Evolutionary conservation across 352 stramenopile genomes (phyloP), one percentile per base, ranked within the genome.

Genomic region (Globisporangium paroecandrum): DNA sequence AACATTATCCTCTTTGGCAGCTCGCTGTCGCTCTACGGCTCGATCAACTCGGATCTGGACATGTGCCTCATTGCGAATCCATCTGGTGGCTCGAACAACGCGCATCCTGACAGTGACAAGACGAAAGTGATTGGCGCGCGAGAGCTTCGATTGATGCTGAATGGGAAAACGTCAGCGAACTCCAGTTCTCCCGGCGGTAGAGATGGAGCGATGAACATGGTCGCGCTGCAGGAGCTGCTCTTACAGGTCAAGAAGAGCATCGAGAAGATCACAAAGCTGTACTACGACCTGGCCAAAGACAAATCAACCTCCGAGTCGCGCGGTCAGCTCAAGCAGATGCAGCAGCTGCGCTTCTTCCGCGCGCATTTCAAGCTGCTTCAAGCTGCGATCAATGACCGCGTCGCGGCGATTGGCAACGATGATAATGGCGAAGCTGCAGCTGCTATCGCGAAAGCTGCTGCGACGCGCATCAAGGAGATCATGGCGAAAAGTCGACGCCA

Each of bases 1-100:
- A 64, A 87, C 13, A 59, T 93, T 13, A 56, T 82, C 64, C 75
- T 90, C 5, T 95, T 91, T 56, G 87, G 87, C 58, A 95, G 87
- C 38, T 95, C 87, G 1, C 60, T 92, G 60, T 93, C 85, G 51
- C 85, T 78, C 56, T 94, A 85, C 47, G 87, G 87, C 32, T 89
- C 87, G 13, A 80, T 77, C 36, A 75, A 64, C 27, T 95, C 84
- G 46, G 87, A 95, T 67, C 61, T 94, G 22, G 87, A 95, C 68
- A 78, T 95, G 74, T 91, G 85, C 65, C 70, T 93, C 10, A 72
- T 89, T 22, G 60, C 77, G 1, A 62, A 69, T 10, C 68, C 77
- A 6, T 22, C 49, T 5, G 20, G n/a, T 3, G n/a, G 20, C 13
- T 49, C 20, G 2, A 49, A 13, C 6, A 24, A 5, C 7, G 3